phyloP scores from a whole-genome alignment of 257 asterid species.

The Mitragyna speciosa region DNA sequence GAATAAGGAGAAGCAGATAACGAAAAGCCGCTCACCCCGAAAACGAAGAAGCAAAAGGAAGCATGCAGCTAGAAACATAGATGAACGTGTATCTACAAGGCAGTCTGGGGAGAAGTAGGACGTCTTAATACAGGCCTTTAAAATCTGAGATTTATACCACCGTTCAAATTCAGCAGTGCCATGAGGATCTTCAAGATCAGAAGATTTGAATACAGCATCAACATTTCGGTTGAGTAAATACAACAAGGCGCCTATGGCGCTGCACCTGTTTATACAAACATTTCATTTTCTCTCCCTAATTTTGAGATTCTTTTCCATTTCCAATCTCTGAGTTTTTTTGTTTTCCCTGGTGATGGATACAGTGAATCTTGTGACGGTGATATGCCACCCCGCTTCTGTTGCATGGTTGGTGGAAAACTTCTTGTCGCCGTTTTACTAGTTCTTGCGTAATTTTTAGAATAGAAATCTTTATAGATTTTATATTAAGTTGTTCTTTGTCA shows the following conservation, averaged over 20 bases:
- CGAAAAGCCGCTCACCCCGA: slow-evolving; percentile 58
- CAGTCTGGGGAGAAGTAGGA: slow-evolving; percentile 45
- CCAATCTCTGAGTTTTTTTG: neutral
- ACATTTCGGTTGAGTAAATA: slow-evolving; percentile 31
- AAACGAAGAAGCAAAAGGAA: slow-evolving; percentile 66
- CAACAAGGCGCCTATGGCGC: slow-evolving; percentile 36
- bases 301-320: slow-evolving; percentile 24
- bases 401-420: slow-evolving; percentile 13
- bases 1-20: slow-evolving; percentile 48
- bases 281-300: neutral
- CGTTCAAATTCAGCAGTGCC: slow-evolving; percentile 32
- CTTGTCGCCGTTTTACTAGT: slow-evolving; percentile 11
- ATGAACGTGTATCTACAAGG: slow-evolving; percentile 46
- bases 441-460: neutral
- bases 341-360: neutral
- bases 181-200: slow-evolving; percentile 24
- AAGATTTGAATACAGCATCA: slow-evolving; percentile 23
- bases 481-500: neutral
- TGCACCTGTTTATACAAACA: slow-evolving; percentile 44
- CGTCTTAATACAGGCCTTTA: slow-evolving; percentile 5
- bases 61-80: slow-evolving; percentile 50
- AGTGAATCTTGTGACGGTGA: neutral
- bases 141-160: slow-evolving; percentile 24
- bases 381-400: neutral
- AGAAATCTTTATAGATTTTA: slow-evolving; percentile 14